Evolutionary conservation across 371 early-diverging fungal genomes (phyloP).

Genomic region (Apophysomyces sp.): DNA sequence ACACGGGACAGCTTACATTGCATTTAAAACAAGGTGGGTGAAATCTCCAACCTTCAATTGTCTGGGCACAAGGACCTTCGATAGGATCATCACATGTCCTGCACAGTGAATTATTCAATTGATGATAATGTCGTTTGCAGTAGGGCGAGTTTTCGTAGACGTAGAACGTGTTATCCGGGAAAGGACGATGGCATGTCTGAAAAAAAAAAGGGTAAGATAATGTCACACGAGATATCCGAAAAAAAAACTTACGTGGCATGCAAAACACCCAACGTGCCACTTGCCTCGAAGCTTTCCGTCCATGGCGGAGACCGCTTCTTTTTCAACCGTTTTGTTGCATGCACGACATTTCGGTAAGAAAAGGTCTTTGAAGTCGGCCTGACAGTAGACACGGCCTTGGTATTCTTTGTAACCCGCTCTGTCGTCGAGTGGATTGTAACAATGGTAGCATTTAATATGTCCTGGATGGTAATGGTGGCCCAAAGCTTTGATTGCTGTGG

Average conservation of each 20-base stretch:
- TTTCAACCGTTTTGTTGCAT: slow-evolving; percentile 60
- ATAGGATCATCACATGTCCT: slow-evolving; percentile 75
- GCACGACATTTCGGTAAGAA: slow-evolving; percentile 58
- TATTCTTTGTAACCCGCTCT: slow-evolving; percentile 55
- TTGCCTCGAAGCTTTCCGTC: slow-evolving; percentile 65
- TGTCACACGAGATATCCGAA: neutral
- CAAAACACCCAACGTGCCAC: slow-evolving; percentile 56
- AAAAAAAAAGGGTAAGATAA: neutral
- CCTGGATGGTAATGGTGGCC: slow-evolving; percentile 16
- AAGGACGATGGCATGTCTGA: slow-evolving; percentile 68
- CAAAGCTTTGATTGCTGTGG: slow-evolving; percentile 7
- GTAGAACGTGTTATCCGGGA: slow-evolving; percentile 88
- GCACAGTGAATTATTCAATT: slow-evolving; percentile 80
- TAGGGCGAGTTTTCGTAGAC: slow-evolving; percentile 79
- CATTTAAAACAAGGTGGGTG: slow-evolving; percentile 50
- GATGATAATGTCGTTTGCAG: slow-evolving; percentile 83
- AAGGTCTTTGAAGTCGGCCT: slow-evolving; percentile 57
- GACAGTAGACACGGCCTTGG: slow-evolving; percentile 66
- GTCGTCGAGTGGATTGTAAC: slow-evolving; percentile 9
- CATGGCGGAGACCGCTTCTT: slow-evolving; percentile 66
- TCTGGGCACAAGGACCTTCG: slow-evolving; percentile 84
- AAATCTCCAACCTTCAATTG: slow-evolving; percentile 62
- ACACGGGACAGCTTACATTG: slow-evolving; percentile 18
- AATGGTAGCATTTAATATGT: slow-evolving; percentile 12
- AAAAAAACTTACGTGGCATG: slow-evolving; percentile 17